Base-by-base conservation (phyloP, 2,329 filamentous ascomycete species). In the Clonostachys sp. region DNA sequence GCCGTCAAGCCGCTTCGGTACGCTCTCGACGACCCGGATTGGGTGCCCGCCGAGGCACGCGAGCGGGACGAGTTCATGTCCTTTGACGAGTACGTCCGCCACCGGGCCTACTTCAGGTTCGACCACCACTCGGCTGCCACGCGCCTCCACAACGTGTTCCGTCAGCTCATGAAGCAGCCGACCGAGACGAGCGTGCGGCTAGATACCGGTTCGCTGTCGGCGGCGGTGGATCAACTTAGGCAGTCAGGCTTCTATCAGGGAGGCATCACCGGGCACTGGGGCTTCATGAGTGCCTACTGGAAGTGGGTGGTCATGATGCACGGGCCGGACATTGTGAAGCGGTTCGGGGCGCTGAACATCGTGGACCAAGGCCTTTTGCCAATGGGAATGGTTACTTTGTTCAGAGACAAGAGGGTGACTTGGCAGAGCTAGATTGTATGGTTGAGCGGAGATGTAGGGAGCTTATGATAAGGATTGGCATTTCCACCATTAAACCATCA, bases 281-380 rank as follows among this genome's bases (percentile, higher is more conserved):
- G 41, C 0, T 4, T 3, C 1, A 67, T 72, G 63, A 60, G 64
- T 13, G 56, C 64, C 5, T 78, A 78, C 47, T 75, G 73, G 70
- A 64, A 61, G 47, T 78, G 74, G 74, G 63, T 77, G 9, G 57
- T 67, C 14, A 64, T 66, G 51, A 59, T 74, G 52, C 74, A 73
- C 24, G 71, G 71, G 2, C 63, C 64, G 5, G 71, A 74, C 52
- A 65, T 74, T 45, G 57, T 74, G 6, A 59, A 62, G 8, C 58
- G 65, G 12, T 75, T 75, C 53, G 73, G 73, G 1, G 70, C 71
- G 1, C 45, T 75, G 51, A 63, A 64, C 34, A 66, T 75, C 44
- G 71, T 75, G 1, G 70, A 75, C 30, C 58, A 64, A 3, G 71
- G 68, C 2, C 45, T 72, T 42, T 51, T 77, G 57, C 73, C 73